phyloP scores from a whole-genome alignment of 306 rosid genomes.

The Mucuna pruriens region DNA sequence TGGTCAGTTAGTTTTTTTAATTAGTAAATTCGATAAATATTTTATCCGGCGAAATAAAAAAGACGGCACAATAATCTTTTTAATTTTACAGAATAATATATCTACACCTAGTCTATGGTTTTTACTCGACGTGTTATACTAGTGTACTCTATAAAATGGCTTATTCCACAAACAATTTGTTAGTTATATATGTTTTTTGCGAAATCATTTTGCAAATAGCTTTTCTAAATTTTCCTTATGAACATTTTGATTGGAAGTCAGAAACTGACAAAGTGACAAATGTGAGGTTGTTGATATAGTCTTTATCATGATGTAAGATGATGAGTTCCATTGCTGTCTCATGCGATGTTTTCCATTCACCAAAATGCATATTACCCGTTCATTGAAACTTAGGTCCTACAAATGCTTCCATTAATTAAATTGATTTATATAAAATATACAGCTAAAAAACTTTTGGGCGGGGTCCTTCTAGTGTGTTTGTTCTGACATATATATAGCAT shows the following conservation, averaged over 20 bases:
- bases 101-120: too few relatives aligned
- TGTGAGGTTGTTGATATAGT: conserved; percentile 8
- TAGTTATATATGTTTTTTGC: too few relatives aligned
- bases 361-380: conserved; percentile 5
- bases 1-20: too few relatives aligned
- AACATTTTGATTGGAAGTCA: neutral
- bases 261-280: neutral
- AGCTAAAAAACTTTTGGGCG: neutral
- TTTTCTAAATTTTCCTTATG: neutral
- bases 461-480: neutral
- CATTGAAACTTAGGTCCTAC: neutral
- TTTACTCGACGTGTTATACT: too few relatives aligned
- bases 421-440: neutral
- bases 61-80: too few relatives aligned
- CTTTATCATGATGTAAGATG: neutral
- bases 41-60: too few relatives aligned
- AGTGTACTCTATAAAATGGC: too few relatives aligned
- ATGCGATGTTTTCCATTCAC: neutral
- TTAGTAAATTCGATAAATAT: too few relatives aligned
- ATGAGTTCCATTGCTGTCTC: neutral
- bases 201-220: neutral
- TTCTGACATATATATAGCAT: neutral
- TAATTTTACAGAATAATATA: too few relatives aligned
- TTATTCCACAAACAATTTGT: too few relatives aligned
- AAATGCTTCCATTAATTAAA: neutral